Base-by-base conservation (phyloP, 176 grass and related monocot genomes). In the Phoenix dactylifera region DNA sequence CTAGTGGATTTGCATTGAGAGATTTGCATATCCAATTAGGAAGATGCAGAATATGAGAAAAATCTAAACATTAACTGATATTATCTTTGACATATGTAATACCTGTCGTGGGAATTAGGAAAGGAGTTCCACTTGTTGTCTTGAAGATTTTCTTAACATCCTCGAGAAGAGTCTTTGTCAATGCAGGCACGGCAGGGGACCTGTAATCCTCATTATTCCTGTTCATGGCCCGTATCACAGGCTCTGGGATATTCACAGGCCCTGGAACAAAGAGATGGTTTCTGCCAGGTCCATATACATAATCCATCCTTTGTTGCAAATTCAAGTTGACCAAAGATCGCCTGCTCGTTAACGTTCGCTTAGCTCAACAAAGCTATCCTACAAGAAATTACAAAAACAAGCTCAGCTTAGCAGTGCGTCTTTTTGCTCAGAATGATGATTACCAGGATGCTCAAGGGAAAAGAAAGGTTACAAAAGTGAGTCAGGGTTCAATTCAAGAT, bases 91-190 rank as follows among this genome's bases (percentile, higher is more conserved):
- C 9, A 44, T 0, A 44, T 44, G 35, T 9, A 44, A 44, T 3
- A 79, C 88, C 90, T 4, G 93, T 98, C 12, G 84, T 98, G 4
- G 93, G 93, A 73, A 98, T 88, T 16, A 98, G 26, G 72, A 98
- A 92, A 5, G 84, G 74, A 25, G 84, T 92, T 58, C 87, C 93
- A 1, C 67, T 75, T 12, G 87, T 98, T n/a, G 87, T 98, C 80
- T 98, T 98, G 81, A 98, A 98, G 73, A 98, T 91, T 63, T 89
- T 80, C 73, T 98, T 98, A 18, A 98, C 79, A 73, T 98, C 93
- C 55, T 98, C 84, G 18, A 98, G 75, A 44, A 98, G 82, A 39
- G 58, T 76, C 80, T 86, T 98, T 55, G 93, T 98, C 4, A 98
- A 72, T 15, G 82, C 87, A 0, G 87, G 87, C 14, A 98, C 44